These are phyloP conservation scores for Pulveroboletus frians DNA, from an alignment of 768 basidiomycete species.

Conservation along the genomic window DNA sequence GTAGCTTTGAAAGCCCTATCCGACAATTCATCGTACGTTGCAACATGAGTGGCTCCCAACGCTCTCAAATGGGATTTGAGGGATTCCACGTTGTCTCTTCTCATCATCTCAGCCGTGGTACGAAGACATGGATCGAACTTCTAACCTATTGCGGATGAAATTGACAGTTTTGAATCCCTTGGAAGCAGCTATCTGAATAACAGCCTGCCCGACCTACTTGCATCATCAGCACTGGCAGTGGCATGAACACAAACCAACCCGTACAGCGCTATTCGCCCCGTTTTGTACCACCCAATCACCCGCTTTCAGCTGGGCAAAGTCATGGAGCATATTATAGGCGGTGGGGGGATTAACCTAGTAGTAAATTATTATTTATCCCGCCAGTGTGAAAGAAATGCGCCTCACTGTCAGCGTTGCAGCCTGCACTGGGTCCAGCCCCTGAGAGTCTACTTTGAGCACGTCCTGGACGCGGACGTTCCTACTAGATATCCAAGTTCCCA, in stretches of 20 bases:
- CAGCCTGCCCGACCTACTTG: slow-evolving; percentile 70
- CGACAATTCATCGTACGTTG: slow-evolving; percentile 69
- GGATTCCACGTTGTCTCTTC: slow-evolving; percentile 48
- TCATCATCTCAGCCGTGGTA: background rate
- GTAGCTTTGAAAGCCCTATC: slow-evolving; percentile 50
- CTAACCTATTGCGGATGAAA: slow-evolving; percentile 66
- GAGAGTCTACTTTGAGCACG: slow-evolving; percentile 54
- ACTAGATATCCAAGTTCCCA: slow-evolving; percentile 70
- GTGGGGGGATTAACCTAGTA: slow-evolving; percentile 75
- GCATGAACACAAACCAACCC: slow-evolving; percentile 20
- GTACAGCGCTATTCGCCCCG: slow-evolving; percentile 77
- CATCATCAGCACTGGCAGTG: background rate
- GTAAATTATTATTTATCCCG: background rate
- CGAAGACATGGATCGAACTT: background rate
- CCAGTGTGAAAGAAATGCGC: slow-evolving; percentile 13
- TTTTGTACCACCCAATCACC: slow-evolving; percentile 86
- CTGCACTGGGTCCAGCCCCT: slow-evolving; percentile 49
- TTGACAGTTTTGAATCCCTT: slow-evolving; percentile 75
- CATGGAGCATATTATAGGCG: slow-evolving; percentile 75
- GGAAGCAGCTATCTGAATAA: slow-evolving; percentile 78
- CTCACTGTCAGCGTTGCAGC: slow-evolving; percentile 72
- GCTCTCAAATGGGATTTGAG: slow-evolving; percentile 46
- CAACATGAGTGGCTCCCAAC: slow-evolving; percentile 72
- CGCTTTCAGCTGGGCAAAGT: slow-evolving; percentile 56
- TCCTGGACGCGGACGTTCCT: slow-evolving; percentile 51